phyloP scores from a whole-genome alignment of 257 asterid genomes.

The Solanum sejunctum region DNA sequence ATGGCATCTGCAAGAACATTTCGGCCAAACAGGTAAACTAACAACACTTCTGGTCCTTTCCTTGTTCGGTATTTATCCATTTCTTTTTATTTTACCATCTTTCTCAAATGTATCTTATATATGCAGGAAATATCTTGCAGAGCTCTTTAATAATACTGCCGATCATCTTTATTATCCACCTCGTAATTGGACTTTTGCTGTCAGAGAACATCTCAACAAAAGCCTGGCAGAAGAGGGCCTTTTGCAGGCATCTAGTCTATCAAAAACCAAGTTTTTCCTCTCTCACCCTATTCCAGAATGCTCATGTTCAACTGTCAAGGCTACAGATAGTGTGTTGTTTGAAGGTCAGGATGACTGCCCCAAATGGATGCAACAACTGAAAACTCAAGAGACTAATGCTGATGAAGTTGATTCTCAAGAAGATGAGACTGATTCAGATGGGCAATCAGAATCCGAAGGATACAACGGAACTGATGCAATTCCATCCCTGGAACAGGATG shows the following conservation, averaged over 20 bases:
- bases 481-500: constrained; percentile 65
- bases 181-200: constrained; percentile 69
- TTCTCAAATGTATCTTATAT: not conserved
- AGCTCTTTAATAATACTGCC: constrained; percentile 54
- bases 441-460: constrained; percentile 37
- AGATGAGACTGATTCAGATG: constrained; percentile 43
- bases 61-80: not conserved
- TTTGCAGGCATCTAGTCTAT: constrained; percentile 20
- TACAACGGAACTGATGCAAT: constrained; percentile 27
- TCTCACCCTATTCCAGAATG: constrained; percentile 93
- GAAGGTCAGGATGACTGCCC: constrained; percentile 65
- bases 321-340: constrained; percentile 30
- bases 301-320: constrained; percentile 45
- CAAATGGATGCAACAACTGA: constrained; percentile 26
- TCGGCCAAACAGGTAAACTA: constrained; percentile 78
- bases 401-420: constrained; percentile 59
- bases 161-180: constrained; percentile 79
- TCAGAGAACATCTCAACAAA: constrained; percentile 78
- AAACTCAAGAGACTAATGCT: constrained; percentile 21
- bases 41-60: not conserved
- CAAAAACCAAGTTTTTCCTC: constrained; percentile 53
- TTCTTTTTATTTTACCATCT: constrained; percentile 1
- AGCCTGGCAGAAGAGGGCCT: constrained; percentile 69
- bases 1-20: constrained; percentile 76
- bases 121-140: constrained; percentile 59